Evolutionary conservation across 2,329 filamentous ascomycete genomes (phyloP).

Genomic region (Drechmeria coniospora): DNA sequence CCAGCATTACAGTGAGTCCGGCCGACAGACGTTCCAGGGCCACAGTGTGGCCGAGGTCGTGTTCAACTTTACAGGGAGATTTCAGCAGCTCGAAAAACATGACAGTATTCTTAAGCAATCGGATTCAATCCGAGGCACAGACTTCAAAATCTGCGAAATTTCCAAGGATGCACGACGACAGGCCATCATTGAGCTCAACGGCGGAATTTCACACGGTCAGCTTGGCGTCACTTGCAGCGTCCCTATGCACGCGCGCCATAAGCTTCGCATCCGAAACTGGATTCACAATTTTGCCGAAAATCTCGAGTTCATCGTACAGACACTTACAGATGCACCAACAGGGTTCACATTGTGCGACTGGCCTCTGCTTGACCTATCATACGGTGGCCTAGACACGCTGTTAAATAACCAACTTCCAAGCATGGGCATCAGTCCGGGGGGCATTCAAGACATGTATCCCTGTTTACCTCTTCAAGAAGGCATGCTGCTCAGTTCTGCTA

Average conservation of each 20-base stretch:
- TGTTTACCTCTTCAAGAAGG: constrained; percentile 22
- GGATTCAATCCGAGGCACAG: neutral
- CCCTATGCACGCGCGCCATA: constrained; percentile 3
- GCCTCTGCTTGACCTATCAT: constrained; percentile 12
- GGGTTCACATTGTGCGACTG: constrained; percentile 16
- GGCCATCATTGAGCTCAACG: constrained; percentile 2
- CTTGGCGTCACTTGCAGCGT: constrained; percentile 3
- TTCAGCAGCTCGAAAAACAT: constrained; percentile 26
- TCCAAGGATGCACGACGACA: neutral
- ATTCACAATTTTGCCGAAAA: constrained; percentile 1
- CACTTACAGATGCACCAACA: neutral
- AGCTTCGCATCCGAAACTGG: constrained; percentile 2
- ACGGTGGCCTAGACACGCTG: constrained; percentile 2
- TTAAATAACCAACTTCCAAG: constrained; percentile 2
- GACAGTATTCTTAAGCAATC: constrained; percentile 8
- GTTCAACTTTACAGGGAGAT: constrained; percentile 29
- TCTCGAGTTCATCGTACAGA: neutral
- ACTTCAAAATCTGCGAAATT: neutral
- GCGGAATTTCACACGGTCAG: constrained; percentile 2
- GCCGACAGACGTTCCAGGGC: constrained; percentile 14
- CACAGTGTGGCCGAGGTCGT: constrained; percentile 26
- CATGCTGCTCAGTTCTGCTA: constrained; percentile 18
- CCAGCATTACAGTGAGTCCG: constrained; percentile 14
- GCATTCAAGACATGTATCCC: constrained; percentile 12
- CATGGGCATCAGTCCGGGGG: constrained; percentile 2